Evolutionary conservation across 2,329 filamentous ascomycete species (phyloP).

Genomic region (Alternaria conjuncta): DNA sequence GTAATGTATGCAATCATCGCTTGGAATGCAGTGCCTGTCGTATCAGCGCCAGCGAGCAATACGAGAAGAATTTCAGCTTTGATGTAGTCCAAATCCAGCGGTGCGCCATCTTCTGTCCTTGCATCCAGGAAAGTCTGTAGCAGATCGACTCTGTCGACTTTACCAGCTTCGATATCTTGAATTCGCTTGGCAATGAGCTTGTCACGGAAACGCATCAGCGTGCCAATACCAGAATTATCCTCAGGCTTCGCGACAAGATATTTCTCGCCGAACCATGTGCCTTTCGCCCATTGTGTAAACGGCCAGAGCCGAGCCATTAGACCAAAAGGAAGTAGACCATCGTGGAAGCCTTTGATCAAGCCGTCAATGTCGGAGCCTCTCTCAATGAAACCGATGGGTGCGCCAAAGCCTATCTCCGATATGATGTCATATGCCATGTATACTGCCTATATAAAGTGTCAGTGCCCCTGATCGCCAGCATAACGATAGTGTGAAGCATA

Average conservation of each 20-base stretch:
- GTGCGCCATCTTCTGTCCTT: conserved; percentile 49
- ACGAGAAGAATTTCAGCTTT: conserved; percentile 62
- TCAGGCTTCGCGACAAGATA: conserved; percentile 62
- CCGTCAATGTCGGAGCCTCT: conserved; percentile 60
- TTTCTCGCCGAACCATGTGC: conserved; percentile 56
- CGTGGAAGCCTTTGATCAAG: conserved; percentile 62
- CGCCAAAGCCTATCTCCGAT: conserved; percentile 63
- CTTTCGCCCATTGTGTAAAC: conserved; percentile 63
- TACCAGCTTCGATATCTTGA: conserved; percentile 56
- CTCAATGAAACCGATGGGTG: conserved; percentile 63
- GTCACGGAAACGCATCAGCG: conserved; percentile 65
- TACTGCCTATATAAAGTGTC: conserved; percentile 40
- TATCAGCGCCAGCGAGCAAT: conserved; percentile 60
- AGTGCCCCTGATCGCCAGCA: neutral
- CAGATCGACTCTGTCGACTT: conserved; percentile 57
- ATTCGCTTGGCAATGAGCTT: conserved; percentile 58
- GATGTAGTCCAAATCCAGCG: conserved; percentile 59
- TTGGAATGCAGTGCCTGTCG: conserved; percentile 60
- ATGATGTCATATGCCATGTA: conserved; percentile 63
- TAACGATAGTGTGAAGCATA: neutral
- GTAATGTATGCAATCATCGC: conserved; percentile 56
- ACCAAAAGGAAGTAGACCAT: conserved; percentile 59
- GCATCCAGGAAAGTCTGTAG: conserved; percentile 59
- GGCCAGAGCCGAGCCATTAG: conserved; percentile 61
- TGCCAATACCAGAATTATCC: conserved; percentile 62